Evolutionary conservation across 169 alveolate genomes (phyloP).

Genomic region (Cryptosporidium tyzzeri): DNA sequence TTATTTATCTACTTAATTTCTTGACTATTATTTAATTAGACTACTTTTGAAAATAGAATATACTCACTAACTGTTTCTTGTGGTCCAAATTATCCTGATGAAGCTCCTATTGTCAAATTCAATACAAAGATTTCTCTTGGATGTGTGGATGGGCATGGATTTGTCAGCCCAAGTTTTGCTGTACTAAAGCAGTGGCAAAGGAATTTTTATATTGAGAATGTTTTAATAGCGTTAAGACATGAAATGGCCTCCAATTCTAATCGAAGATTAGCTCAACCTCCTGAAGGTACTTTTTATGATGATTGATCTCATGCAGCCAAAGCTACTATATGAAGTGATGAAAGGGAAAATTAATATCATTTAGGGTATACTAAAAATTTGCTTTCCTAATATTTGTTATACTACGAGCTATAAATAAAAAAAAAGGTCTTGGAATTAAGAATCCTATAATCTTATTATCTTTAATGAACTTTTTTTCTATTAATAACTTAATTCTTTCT

Average conservation of each 20-base stretch:
- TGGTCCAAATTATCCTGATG: constrained; percentile 95
- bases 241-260: constrained; percentile 92
- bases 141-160: constrained; percentile 91
- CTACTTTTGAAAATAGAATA: constrained; percentile 94
- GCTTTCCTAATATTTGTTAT: no score
- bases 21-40: constrained; percentile 80
- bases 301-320: background rate
- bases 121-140: constrained; percentile 91
- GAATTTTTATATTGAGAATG: constrained; percentile 90
- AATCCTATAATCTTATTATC: background rate
- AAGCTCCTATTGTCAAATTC: constrained; percentile 95
- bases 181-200: constrained; percentile 92
- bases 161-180: constrained; percentile 84
- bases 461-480: background rate
- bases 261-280: constrained; percentile 94
- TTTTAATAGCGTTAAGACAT: constrained; percentile 90
- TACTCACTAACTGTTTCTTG: constrained; percentile 93
- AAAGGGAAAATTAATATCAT: background rate
- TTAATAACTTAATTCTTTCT: background rate
- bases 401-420: background rate
- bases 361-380: background rate
- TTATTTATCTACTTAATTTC: constrained; percentile 2
- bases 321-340: background rate
- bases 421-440: background rate
- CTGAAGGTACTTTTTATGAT: constrained; percentile 93